Evolutionary conservation across 1,284 basidiomycete genomes (phyloP).

Genomic region (Cutaneotrichosporon cutaneum): DNA sequence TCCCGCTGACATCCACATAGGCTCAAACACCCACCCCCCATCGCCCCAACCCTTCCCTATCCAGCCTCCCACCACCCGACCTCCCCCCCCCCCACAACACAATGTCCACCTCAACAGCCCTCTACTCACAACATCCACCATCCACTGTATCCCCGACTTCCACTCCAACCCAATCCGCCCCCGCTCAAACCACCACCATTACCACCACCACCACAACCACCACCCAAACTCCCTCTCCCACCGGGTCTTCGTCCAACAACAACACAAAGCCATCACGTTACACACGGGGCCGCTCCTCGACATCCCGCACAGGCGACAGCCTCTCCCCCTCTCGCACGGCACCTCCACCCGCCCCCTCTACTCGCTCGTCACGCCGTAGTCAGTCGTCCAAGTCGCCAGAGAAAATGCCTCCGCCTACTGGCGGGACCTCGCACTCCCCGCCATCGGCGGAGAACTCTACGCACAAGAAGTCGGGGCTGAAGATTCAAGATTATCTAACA

Average conservation of each 20-base stretch:
- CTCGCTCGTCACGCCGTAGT: conserved; percentile 17
- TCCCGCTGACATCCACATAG: not conserved
- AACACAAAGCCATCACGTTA: conserved; percentile 3
- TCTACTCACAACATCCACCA: conserved; percentile 3
- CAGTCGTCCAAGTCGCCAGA: conserved; percentile 24
- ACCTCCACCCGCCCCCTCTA: conserved; percentile 8
- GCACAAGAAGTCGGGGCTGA: not conserved
- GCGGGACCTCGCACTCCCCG: not conserved
- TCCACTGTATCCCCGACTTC: not conserved
- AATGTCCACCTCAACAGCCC: not conserved
- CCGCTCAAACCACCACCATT: conserved; percentile 3
- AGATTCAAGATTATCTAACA: too few relatives aligned
- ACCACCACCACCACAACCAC: conserved; percentile 12
- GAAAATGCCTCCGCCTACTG: conserved; percentile 16
- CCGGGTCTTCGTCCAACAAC: not conserved
- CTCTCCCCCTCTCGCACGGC: conserved; percentile 21
- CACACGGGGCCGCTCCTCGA: conserved; percentile 15
- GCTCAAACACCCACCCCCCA: not conserved
- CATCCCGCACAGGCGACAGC: conserved; percentile 9
- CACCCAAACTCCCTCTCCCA: conserved; percentile 5
- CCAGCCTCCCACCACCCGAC: too few relatives aligned
- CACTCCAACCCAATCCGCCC: conserved; percentile 2
- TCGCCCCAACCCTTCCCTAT: not conserved
- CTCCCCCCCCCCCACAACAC: conserved; percentile 14
- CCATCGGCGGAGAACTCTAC: conserved; percentile 3